phyloP scores from a whole-genome alignment of 2,329 filamentous ascomycete species.

The Ophidiomyces ophidiicola region DNA sequence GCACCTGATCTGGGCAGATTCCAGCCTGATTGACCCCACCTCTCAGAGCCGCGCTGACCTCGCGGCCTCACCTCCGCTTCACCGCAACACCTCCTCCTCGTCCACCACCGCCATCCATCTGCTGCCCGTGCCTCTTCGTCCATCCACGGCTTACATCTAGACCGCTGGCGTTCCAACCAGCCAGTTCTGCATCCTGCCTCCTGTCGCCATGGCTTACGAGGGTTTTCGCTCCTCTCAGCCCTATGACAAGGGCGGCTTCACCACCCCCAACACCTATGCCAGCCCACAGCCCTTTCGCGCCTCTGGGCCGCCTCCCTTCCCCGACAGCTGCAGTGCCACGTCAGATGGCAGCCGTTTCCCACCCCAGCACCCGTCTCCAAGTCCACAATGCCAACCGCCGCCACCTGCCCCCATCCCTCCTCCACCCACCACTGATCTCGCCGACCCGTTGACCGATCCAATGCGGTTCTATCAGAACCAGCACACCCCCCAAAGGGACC shows the following conservation, averaged over 20 bases:
- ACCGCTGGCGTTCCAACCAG: too few species aligned
- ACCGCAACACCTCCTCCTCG: too few species aligned
- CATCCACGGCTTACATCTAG: too few species aligned
- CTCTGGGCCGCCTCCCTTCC: slow-evolving; percentile 18
- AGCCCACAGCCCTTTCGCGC: slow-evolving; percentile 21
- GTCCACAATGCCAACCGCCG: neutral
- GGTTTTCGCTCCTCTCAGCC: slow-evolving; percentile 27
- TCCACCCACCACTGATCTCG: slow-evolving; percentile 1
- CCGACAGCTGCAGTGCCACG: slow-evolving; percentile 3
- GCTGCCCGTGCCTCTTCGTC: too few species aligned
- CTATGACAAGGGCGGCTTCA: slow-evolving; percentile 20
- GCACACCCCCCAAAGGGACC: neutral
- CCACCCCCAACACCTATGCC: slow-evolving; percentile 10
- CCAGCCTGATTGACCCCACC: too few species aligned
- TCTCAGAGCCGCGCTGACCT: too few species aligned
- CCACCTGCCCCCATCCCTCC: slow-evolving; percentile 5
- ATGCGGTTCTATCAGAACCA: slow-evolving; percentile 8
- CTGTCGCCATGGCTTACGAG: slow-evolving; percentile 32
- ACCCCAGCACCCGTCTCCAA: slow-evolving; percentile 2
- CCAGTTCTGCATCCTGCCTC: too few species aligned
- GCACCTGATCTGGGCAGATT: too few species aligned
- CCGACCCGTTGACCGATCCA: slow-evolving; percentile 6
- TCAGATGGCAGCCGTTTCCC: slow-evolving; percentile 7
- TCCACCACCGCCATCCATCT: too few species aligned
- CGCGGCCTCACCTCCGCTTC: too few species aligned